These are phyloP conservation scores for Candida awuae DNA, from an alignment of 805 yeast species.

Conservation along the genomic window DNA sequence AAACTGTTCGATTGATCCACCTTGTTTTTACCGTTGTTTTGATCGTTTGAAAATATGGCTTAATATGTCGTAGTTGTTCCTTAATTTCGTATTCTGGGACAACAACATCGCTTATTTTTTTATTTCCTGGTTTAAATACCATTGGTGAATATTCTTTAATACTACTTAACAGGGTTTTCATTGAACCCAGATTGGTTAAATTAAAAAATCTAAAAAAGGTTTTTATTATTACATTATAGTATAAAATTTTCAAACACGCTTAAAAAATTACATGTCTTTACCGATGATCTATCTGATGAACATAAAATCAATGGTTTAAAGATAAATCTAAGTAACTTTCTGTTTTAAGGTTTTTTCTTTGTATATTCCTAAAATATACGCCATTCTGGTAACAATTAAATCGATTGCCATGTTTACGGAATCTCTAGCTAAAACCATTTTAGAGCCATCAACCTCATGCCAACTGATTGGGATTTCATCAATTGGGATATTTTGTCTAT, in stretches of 20 bases:
- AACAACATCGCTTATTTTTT: neutral
- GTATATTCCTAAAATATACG: conserved; percentile 81
- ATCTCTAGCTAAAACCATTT: conserved; percentile 86
- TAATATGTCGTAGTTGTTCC: conserved; percentile 33
- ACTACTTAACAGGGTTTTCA: too few species aligned
- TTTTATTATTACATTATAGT: too few species aligned
- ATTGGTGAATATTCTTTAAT: too few species aligned
- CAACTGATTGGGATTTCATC: conserved; percentile 83
- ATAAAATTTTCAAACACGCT: too few species aligned
- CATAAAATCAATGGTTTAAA: neutral
- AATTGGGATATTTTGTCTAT: conserved; percentile 57
- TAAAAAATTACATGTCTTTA: too few species aligned
- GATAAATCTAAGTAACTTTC: neutral
- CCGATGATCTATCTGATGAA: too few species aligned
- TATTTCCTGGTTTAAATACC: too few species aligned
- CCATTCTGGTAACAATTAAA: conserved; percentile 80
- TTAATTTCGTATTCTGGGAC: conserved; percentile 18
- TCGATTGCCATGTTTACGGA: conserved; percentile 91
- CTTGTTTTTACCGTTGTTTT: conserved; percentile 36
- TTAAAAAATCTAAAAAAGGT: too few species aligned
- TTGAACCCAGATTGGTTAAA: too few species aligned
- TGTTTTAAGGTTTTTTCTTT: conserved; percentile 11
- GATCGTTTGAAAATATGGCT: conserved; percentile 34
- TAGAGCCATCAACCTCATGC: conserved; percentile 96
- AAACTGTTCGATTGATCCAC: conserved; percentile 33